These are phyloP conservation scores for Lasiosphaeris hirsuta DNA, from an alignment of 495 filamentous ascomycete species.

Conservation along the genomic window DNA sequence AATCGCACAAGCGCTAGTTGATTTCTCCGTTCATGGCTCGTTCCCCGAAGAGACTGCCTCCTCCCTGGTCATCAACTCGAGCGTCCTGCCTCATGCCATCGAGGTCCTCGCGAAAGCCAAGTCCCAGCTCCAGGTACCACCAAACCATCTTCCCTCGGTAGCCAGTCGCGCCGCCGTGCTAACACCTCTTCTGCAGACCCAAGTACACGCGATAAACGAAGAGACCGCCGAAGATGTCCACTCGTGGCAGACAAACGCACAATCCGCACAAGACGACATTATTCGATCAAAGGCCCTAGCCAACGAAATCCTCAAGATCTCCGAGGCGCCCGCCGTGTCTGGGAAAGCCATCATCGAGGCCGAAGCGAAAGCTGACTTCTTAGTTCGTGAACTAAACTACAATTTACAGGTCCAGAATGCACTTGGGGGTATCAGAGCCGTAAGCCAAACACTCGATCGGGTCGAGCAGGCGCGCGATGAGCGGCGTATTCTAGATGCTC, in stretches of 20 bases:
- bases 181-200: conserved; percentile 44
- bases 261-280: conserved; percentile 79
- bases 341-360: conserved; percentile 60
- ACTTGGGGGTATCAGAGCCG: conserved; percentile 56
- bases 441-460: conserved; percentile 49
- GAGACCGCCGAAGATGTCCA: conserved; percentile 74
- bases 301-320: conserved; percentile 67
- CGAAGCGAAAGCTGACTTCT: conserved; percentile 64
- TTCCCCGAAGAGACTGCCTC: conserved; percentile 76
- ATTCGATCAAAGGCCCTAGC: conserved; percentile 67
- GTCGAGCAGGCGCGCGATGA: conserved; percentile 49
- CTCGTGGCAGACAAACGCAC: conserved; percentile 78
- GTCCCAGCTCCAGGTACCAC: conserved; percentile 63
- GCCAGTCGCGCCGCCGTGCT: not conserved
- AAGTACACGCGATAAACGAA: conserved; percentile 69
- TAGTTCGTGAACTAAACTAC: conserved; percentile 73
- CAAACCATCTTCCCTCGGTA: not conserved
- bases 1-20: conserved; percentile 64
- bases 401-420: conserved; percentile 63
- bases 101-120: conserved; percentile 63
- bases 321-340: conserved; percentile 61
- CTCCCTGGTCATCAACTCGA: conserved; percentile 56
- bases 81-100: conserved; percentile 59
- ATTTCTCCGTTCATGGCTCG: conserved; percentile 63
- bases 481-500: conserved; percentile 46